phyloP scores from a whole-genome alignment of 192 early-diverging fungal genomes.

The Geosiphon pyriformis region DNA sequence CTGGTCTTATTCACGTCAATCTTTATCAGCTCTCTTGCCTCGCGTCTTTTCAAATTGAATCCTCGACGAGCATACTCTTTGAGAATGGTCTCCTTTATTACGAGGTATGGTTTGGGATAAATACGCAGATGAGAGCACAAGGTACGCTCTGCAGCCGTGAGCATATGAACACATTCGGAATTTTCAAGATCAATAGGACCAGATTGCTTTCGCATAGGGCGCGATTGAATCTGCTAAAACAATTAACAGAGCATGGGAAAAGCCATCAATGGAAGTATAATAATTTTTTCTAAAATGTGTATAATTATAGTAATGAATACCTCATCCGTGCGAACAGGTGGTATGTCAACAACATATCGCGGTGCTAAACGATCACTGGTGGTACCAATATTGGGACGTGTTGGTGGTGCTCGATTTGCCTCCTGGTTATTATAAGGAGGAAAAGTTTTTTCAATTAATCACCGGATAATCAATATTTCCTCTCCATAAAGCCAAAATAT shows the following conservation, averaged over 20 bases:
- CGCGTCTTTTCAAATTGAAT: slow-evolving; percentile 65
- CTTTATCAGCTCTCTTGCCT: slow-evolving; percentile 81
- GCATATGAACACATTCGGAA: slow-evolving; percentile 83
- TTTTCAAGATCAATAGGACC: slow-evolving; percentile 71
- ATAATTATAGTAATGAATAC: not conserved
- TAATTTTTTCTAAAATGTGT: not conserved
- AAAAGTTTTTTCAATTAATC: not conserved
- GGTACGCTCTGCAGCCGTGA: slow-evolving; percentile 70
- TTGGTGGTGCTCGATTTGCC: slow-evolving; percentile 9
- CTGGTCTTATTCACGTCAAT: slow-evolving; percentile 90
- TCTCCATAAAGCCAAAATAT: too few species aligned
- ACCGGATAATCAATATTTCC: not conserved
- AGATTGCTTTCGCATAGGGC: slow-evolving; percentile 35
- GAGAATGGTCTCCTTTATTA: slow-evolving; percentile 88
- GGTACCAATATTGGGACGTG: not conserved
- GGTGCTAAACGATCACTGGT: slow-evolving; percentile 8
- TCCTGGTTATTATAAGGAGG: slow-evolving; percentile 2
- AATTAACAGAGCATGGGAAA: not conserved
- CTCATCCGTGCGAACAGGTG: not conserved
- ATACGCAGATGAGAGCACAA: slow-evolving; percentile 82
- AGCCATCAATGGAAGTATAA: not conserved
- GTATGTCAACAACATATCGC: not conserved
- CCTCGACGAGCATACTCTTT: slow-evolving; percentile 69
- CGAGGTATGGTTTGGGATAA: slow-evolving; percentile 82
- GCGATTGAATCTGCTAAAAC: not conserved